Percentiles rank a stretch among this genome's conserved stretches.
These are phyloP conservation scores for Penicillium crystallinum DNA, from an alignment of 495 filamentous ascomycete species.

Conservation along the genomic window DNA sequence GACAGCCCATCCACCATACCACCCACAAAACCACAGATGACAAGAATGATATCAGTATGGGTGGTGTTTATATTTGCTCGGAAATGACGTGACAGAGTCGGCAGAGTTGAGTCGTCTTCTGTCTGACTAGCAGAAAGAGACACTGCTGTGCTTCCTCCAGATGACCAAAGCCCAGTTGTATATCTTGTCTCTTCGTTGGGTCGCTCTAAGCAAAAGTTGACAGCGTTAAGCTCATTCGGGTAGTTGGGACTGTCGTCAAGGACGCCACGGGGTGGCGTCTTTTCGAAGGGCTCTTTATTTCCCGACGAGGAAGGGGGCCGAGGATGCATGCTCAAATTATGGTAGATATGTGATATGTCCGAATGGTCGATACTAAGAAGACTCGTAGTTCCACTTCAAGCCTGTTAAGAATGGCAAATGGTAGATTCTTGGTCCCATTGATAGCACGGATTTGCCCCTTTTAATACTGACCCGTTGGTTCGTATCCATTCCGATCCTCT, in stretches of 20 bases:
- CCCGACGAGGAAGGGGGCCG: background rate
- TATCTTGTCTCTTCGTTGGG: slow-evolving; percentile 18
- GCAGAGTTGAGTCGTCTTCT: slow-evolving; percentile 11
- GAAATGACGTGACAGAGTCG: slow-evolving; percentile 10
- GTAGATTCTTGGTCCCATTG: background rate
- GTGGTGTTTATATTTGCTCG: slow-evolving; percentile 17
- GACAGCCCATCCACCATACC: slow-evolving; percentile 38
- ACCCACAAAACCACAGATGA: slow-evolving; percentile 35
- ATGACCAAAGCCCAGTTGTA: slow-evolving; percentile 17
- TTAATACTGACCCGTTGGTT: slow-evolving; percentile 9
- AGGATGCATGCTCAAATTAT: background rate
- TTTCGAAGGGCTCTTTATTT: background rate
- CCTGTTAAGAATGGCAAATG: background rate
- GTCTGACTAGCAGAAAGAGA: slow-evolving; percentile 18
- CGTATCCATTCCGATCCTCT: slow-evolving; percentile 1
- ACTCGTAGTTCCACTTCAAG: background rate
- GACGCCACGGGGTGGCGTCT: background rate
- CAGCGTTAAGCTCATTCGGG: background rate
- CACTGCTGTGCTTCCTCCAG: slow-evolving; percentile 22
- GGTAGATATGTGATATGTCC: background rate
- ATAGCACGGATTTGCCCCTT: background rate
- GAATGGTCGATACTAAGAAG: background rate
- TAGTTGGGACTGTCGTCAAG: background rate
- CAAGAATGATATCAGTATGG: slow-evolving; percentile 31
- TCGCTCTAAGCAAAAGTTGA: background rate